Evolutionary conservation across 2,329 filamentous ascomycete genomes (phyloP), one percentile per base, ranked within the genome.

Genomic region (Alternaria conjuncta): DNA sequence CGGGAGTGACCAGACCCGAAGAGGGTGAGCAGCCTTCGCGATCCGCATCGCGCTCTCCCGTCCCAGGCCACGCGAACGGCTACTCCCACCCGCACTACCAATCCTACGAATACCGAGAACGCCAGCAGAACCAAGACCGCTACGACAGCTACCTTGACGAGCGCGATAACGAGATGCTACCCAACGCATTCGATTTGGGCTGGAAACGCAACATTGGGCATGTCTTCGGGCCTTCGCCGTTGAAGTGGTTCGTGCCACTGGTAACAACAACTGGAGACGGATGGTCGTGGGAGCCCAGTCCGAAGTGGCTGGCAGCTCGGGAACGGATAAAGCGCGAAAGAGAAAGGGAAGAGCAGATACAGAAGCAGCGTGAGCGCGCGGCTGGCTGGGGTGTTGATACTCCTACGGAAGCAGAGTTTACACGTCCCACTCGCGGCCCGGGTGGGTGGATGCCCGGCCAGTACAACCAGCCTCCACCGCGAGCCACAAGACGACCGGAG

Each of bases 111-210:
- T 83, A 86, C 73, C 75, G 89, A 66, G 91, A 94, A 77, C 85
- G 86, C 23, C 83, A 87, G 60, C 85, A 90, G 43, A 89, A 92
- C 65, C 83, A 86, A 13, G 86, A 90, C 49, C 86, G 91, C 66
- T 94, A 95, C 74, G 86, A 91, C 67, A 86, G 88, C 57, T 98
- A 97, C 78, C 87, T 98, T 15, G 93, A 97, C 76, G 94, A 98
- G 78, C 87, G 93, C 77, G 94, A 97, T 79, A 93, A 90, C 55
- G 89, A 92, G 71, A 93, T 92, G 76, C 86, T 99, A 25, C 96
- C 96, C 1, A 94, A 96, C 75, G 96, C 94, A 3, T 99, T 99
- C 75, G 92, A 99, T 72, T 88, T 97, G 2, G 96, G 96, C 63
- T 91, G 90, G 86, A 89, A 87, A 61, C 87, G 86, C 45, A 99